Evolutionary conservation across 768 basidiomycete species (phyloP), one percentile per base, ranked within the genome.

Genomic region (Baorangia bicolor): DNA sequence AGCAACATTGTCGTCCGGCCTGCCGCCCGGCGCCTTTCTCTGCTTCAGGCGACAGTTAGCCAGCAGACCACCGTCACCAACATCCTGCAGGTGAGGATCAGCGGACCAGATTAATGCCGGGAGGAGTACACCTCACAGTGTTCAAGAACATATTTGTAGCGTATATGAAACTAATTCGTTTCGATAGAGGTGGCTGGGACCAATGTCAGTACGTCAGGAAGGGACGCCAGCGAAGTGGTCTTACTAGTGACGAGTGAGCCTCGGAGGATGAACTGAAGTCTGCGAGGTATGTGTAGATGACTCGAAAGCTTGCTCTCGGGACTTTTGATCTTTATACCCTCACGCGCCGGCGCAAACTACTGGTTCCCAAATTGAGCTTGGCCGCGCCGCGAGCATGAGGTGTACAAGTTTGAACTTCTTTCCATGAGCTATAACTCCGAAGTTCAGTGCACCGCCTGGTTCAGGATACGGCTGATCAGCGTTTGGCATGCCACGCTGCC

Each of bases 81-180:
- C 12, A 31, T 50, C 18, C 64, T 65, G 38, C 13, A 34, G 25
- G n/a, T 4, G 18, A 51, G 12, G 4, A 14, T 68, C 16, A 65
- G 55, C 13, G 21, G 20, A 47, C 16, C 1, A 16, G 5, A 20
- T 18, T 8, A 10, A 6, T 13, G 31, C 20, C 18, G 4, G 10
- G 10, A 37, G 35, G 25, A 10, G 38, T 2, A 34, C n/a, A 11
- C 31, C 13, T 30, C 51, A 61, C 62, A 11, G 16, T 43, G 28
- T 49, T 49, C 3, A 11, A 16, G 18, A 33, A 18, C 65, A 61
- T 64, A 3, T 35, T 21, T 37, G 28, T 4, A n/a, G n/a, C 6
- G 30, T 31, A n/a, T 37, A 13, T 20, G 16, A 21, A 10, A 2
- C 4, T 33, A 16, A 5, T 20, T 52, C 20, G 20, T 42, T 51